Percentiles rank a stretch among this genome's conserved stretches.
phyloP scores from a whole-genome alignment of 1,284 basidiomycete species.

The Austroboletus niveus region DNA sequence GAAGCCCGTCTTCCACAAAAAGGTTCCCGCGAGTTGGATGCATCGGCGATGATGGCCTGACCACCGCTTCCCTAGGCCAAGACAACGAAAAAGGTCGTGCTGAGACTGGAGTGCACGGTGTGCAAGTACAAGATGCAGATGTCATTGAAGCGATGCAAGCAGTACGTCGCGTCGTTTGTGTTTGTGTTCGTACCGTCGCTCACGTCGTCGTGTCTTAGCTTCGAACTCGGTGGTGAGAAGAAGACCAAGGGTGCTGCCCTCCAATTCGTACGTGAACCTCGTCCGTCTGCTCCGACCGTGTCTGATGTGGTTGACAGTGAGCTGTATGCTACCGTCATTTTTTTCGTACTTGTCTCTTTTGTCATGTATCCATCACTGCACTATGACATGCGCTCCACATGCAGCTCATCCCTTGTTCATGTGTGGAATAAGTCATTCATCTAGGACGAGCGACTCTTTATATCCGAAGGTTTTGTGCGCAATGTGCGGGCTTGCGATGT shows the following conservation, averaged over 20 bases:
- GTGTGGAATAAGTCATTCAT: no score
- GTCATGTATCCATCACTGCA: constrained; percentile 26
- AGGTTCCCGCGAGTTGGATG: constrained; percentile 41
- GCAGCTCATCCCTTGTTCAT: no score
- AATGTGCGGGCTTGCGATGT: no score
- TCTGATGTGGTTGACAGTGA: constrained; percentile 23
- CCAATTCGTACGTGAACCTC: constrained; percentile 69
- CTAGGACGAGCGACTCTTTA: no score
- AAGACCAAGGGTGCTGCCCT: constrained; percentile 98
- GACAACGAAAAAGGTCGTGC: constrained; percentile 99
- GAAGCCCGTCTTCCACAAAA: constrained; percentile 99
- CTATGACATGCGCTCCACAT: no score
- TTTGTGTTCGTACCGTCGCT: background rate
- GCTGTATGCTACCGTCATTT: constrained; percentile 12
- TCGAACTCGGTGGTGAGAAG: constrained; percentile 99
- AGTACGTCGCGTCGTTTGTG: constrained; percentile 52
- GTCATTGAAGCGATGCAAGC: constrained; percentile 98
- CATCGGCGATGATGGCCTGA: no score
- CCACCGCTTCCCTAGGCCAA: constrained; percentile 58
- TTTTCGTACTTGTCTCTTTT: constrained; percentile 15
- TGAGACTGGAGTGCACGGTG: constrained; percentile 95
- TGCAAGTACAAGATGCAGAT: constrained; percentile 99
- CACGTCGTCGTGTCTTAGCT: constrained; percentile 51
- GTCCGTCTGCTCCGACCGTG: background rate
- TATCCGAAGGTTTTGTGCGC: no score